These are phyloP conservation scores for Aspergillus sp. DNA, from an alignment of 2,329 filamentous ascomycete species.

Conservation along the genomic window DNA sequence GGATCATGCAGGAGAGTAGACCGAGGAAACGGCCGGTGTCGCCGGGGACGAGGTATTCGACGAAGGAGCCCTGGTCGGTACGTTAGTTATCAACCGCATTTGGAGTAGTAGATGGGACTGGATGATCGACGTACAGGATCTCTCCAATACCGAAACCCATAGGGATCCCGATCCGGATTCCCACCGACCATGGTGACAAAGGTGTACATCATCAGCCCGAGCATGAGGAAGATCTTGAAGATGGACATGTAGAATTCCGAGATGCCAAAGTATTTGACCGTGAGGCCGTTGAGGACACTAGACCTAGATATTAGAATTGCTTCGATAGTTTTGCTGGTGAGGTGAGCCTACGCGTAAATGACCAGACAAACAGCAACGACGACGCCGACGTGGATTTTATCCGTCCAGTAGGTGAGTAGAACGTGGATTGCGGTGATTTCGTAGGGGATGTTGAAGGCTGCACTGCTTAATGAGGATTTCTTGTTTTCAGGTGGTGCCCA, in stretches of 20 bases:
- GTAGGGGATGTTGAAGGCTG: constrained; percentile 36
- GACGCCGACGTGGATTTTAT: constrained; percentile 43
- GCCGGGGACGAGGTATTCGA: constrained; percentile 64
- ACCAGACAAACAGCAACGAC: constrained; percentile 44
- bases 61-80: constrained; percentile 58
- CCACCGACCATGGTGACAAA: constrained; percentile 81
- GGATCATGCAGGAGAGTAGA: constrained; percentile 71
- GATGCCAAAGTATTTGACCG: constrained; percentile 51
- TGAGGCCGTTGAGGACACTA: constrained; percentile 46
- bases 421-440: constrained; percentile 47
- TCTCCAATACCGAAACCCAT: constrained; percentile 70
- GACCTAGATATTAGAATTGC: background rate
- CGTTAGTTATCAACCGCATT: too few species aligned
- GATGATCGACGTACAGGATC: constrained; percentile 50
- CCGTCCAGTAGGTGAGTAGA: constrained; percentile 44
- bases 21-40: constrained; percentile 58
- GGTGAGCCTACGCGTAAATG: constrained; percentile 38
- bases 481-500: background rate
- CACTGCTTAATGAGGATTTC: background rate
- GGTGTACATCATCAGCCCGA: constrained; percentile 52
- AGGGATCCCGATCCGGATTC: constrained; percentile 70
- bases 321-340: background rate
- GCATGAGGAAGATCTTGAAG: constrained; percentile 44
- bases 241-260: constrained; percentile 54
- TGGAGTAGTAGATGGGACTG: too few species aligned